Conservation (phyloP, 148 eudicot species). For the Amaranthus hypochondriacus region DNA sequence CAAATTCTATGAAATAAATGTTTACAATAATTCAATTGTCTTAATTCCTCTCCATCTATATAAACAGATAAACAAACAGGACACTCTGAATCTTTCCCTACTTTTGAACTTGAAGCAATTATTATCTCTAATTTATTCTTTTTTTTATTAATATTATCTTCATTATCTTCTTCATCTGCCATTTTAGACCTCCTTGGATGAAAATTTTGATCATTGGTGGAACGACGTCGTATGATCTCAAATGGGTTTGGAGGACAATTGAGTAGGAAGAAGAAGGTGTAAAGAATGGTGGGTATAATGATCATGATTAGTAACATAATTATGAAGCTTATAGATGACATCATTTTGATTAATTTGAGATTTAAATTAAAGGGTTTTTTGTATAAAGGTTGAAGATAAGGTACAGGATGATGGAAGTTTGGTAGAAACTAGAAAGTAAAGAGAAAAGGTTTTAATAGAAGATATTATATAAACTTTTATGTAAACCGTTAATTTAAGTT, state of each 20-base stretch:
- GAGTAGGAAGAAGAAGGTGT: conserved; percentile 27
- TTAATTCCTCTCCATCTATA: conserved; percentile 20
- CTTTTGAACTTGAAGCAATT: background rate
- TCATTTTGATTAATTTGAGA: conserved; percentile 3
- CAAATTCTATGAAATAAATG: conserved; percentile 28
- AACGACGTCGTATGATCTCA: background rate
- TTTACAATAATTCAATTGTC: conserved; percentile 21
- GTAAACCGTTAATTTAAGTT: too few relatives aligned
- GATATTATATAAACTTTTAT: background rate
- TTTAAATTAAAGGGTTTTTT: background rate
- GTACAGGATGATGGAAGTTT: background rate
- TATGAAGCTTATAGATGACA: conserved; percentile 19
- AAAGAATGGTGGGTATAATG: conserved; percentile 23
- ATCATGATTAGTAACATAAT: conserved; percentile 29
- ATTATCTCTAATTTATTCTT: conserved; percentile 19
- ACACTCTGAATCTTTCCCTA: conserved; percentile 28
- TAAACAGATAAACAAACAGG: conserved; percentile 27
- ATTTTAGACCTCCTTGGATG: background rate
- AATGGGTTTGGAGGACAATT: conserved; percentile 24
- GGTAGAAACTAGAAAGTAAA: background rate
- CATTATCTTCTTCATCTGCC: background rate
- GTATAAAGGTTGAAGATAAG: background rate
- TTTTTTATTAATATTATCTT: background rate
- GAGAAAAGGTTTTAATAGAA: background rate
- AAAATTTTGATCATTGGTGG: background rate